phyloP scores from a whole-genome alignment of 768 basidiomycete species.

The Lepiota brunneoincarnata region DNA sequence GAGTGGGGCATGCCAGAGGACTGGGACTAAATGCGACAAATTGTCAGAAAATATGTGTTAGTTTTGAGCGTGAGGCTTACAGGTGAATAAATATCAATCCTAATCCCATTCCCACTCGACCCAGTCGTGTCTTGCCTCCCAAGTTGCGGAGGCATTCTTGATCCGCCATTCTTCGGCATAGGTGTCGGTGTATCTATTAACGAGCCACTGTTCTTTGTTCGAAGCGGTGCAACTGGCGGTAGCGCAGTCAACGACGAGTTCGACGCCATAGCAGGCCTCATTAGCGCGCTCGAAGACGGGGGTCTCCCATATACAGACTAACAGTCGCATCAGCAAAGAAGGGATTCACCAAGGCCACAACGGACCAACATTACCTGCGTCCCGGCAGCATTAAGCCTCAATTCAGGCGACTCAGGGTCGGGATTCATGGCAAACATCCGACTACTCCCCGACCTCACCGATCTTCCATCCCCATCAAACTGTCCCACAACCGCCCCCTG shows the following conservation, averaged over 20 bases:
- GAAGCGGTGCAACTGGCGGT: not conserved
- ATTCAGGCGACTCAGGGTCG: constrained; percentile 9
- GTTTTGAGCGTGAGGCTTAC: not conserved
- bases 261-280: not conserved
- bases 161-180: not conserved
- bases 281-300: not conserved
- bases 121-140: not conserved
- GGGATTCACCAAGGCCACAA: too few relatives aligned
- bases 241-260: not conserved
- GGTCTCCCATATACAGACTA: not conserved
- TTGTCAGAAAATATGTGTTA: not conserved
- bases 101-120: constrained; percentile 8
- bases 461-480: constrained; percentile 1
- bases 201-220: constrained; percentile 4
- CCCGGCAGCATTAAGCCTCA: not conserved
- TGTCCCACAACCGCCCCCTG: not conserved
- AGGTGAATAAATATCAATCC: constrained; percentile 6
- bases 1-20: not conserved
- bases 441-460: constrained; percentile 9
- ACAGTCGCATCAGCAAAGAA: too few relatives aligned
- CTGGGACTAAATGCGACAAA: not conserved
- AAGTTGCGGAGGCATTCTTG: too few relatives aligned
- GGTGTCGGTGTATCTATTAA: constrained; percentile 10
- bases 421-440: constrained; percentile 7
- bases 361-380: too few relatives aligned